Evolutionary conservation across 257 asterid genomes (phyloP).

Genomic region (Coffea canephora): DNA sequence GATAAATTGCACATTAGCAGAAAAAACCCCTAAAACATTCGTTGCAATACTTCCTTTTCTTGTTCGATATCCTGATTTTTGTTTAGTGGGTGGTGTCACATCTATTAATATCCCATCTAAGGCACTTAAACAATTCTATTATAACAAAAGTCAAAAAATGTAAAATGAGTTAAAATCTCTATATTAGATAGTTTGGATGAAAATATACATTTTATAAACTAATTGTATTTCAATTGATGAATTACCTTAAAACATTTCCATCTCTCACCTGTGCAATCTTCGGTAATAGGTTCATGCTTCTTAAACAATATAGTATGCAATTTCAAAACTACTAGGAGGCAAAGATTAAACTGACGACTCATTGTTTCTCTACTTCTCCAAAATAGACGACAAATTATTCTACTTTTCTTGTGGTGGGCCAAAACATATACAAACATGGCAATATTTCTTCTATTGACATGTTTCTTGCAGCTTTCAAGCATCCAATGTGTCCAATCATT

Average conservation of each 20-base stretch:
- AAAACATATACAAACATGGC: conserved; percentile 5
- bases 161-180: not conserved
- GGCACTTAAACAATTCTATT: not conserved
- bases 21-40: no score
- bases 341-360: not conserved
- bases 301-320: not conserved
- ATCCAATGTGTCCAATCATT: not conserved
- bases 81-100: no score
- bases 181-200: no score
- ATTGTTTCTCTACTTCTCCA: not conserved
- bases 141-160: not conserved
- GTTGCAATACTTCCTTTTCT: no score
- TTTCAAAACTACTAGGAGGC: not conserved
- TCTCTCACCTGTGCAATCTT: not conserved
- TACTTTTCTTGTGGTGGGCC: not conserved
- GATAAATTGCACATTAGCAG: no score
- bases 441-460: not conserved
- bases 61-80: no score
- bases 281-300: not conserved
- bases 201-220: no score
- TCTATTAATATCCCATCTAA: not conserved
- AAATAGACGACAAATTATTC: not conserved
- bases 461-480: not conserved
- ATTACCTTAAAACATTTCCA: not conserved
- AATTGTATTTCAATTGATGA: not conserved